phyloP scores from a whole-genome alignment of 345 rosid species.

The Isatis tinctoria region DNA sequence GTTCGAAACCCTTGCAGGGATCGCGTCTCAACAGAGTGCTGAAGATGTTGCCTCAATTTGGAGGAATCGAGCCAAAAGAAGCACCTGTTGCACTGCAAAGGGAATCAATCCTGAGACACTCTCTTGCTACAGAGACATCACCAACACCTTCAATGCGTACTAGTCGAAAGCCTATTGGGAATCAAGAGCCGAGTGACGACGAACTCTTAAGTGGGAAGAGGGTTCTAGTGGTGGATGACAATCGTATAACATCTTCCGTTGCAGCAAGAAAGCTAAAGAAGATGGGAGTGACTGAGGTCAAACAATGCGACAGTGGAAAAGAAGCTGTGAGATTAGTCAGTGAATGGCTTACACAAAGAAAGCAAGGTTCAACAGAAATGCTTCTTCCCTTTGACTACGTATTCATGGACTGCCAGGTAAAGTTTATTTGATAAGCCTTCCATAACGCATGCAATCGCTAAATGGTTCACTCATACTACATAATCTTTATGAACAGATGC shows the following conservation, averaged over 20 bases:
- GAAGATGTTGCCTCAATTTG: slow-evolving; percentile 61
- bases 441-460: not conserved
- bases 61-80: slow-evolving; percentile 30
- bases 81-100: slow-evolving; percentile 8
- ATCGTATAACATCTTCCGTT: slow-evolving; percentile 5
- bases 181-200: not conserved
- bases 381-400: slow-evolving; percentile 58
- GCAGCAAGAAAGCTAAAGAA: slow-evolving; percentile 21
- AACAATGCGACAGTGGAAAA: slow-evolving; percentile 46
- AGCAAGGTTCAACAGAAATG: not conserved
- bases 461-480: not conserved
- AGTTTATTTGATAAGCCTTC: not conserved
- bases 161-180: not conserved
- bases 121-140: not conserved
- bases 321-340: slow-evolving; percentile 47
- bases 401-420: slow-evolving; percentile 88
- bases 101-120: slow-evolving; percentile 11
- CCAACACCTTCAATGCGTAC: slow-evolving; percentile 17
- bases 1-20: slow-evolving; percentile 67
- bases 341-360: slow-evolving; percentile 20
- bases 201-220: slow-evolving; percentile 51
- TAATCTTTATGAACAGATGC: slow-evolving; percentile 46
- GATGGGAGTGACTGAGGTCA: slow-evolving; percentile 52
- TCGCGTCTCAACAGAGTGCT: slow-evolving; percentile 46
- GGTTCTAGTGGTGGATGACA: slow-evolving; percentile 64